Evolutionary conservation across 305 asterid species (phyloP), one percentile per base, ranked within the genome.

Genomic region (Fraxinus nigra): DNA sequence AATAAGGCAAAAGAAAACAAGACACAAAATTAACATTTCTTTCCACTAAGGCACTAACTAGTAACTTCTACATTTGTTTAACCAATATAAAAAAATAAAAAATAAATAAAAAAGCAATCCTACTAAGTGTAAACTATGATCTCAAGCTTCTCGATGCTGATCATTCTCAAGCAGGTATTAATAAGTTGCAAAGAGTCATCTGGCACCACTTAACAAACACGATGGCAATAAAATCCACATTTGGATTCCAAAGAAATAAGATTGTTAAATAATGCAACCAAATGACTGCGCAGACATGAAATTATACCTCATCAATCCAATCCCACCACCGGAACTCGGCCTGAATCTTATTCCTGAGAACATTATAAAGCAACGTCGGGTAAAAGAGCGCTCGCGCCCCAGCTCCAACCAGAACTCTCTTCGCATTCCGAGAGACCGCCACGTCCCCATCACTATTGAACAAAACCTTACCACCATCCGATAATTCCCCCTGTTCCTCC

Each of bases 321-420:
- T 89, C 92, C 92, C 92, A 89, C 92, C 92, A 89, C 1, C 89
- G 85, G 78, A 89, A 89, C 80, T 84, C 87, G 4, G 86, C 75
- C 85, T 89, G 89, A 78, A 89, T 77, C 78, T 85, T 87, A 30
- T 89, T 89, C 83, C 92, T 87, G 67, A 87, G 82, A 75, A 89
- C 89, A 65, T 89, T 89, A 78, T 87, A 89, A 35, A 89, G 70
- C 83, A 89, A 83, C 0, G 92, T 89, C 8, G 92, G 92, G 54
- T 89, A 89, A 79, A 89, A 89, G 70, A 89, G 84, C 1, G 89
- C 89, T 30, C 90, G 82, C 9, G 88, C 92, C 3, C 90, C 92
- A 2, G 83, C 89, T 72, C 90, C 90, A 18, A 87, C 86, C 61
- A 87, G 69, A 33, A 84, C 85, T 85, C 85, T 85, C 77, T 85